Evolutionary conservation across 2,329 filamentous ascomycete species (phyloP).

Genomic region (Dothistroma pini): DNA sequence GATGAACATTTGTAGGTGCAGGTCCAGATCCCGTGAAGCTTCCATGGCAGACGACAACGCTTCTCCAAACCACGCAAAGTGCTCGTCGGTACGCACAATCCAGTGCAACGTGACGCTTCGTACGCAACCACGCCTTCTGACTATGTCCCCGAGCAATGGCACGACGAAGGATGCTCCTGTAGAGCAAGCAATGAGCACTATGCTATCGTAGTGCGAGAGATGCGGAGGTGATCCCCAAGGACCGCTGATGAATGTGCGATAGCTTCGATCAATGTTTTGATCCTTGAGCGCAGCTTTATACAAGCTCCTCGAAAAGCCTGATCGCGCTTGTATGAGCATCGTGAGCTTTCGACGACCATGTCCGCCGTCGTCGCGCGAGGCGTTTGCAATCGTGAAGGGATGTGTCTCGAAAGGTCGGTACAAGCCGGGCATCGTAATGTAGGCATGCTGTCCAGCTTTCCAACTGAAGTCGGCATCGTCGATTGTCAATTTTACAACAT

Average conservation of each 20-base stretch:
- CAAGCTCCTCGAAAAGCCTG: conserved; percentile 30
- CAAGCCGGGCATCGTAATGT: conserved; percentile 54
- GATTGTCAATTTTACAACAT: conserved; percentile 56
- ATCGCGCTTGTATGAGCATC: conserved; percentile 31
- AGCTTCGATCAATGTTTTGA: conserved; percentile 9
- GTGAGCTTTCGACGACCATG: conserved; percentile 32
- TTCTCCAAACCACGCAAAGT: conserved; percentile 25
- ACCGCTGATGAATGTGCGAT: conserved; percentile 28
- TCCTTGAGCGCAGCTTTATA: conserved; percentile 23
- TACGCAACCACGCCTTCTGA: conserved; percentile 37
- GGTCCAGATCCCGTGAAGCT: conserved; percentile 26
- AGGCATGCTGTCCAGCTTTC: conserved; percentile 61
- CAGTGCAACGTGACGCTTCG: conserved; percentile 28
- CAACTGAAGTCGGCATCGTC: conserved; percentile 54
- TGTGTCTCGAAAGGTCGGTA: conserved; percentile 56
- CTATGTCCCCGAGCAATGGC: conserved; percentile 55
- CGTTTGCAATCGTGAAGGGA: conserved; percentile 56
- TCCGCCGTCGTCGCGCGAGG: conserved; percentile 49
- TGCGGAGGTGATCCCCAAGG: conserved; percentile 32
- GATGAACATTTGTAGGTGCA: conserved; percentile 50
- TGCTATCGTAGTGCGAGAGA: conserved; percentile 58
- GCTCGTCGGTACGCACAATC: conserved; percentile 27
- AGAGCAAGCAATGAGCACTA: conserved; percentile 57
- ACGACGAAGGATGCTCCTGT: conserved; percentile 58
- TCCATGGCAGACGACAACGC: conserved; percentile 15